phyloP scores from a whole-genome alignment of 2,329 filamentous ascomycete species.

The Ophiocordyceps sinensis region DNA sequence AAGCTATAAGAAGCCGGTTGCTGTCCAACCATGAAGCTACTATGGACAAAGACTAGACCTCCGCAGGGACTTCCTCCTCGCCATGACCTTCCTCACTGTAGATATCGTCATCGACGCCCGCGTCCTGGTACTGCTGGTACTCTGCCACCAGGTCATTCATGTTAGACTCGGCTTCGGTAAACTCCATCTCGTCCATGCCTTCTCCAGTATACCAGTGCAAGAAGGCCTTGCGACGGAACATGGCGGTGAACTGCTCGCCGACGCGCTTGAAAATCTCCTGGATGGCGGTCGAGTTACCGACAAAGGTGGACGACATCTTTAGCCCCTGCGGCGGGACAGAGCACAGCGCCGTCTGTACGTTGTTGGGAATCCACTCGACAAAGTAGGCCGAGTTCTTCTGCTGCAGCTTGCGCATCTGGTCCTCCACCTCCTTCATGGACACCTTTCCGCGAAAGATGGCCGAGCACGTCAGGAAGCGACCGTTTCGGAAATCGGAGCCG shows the following conservation, averaged over 20 bases:
- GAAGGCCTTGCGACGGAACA: conserved; percentile 99
- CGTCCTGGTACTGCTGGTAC: conserved; percentile 99
- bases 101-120: conserved; percentile 75
- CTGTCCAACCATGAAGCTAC: too few species aligned
- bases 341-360: conserved; percentile 98
- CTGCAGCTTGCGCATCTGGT: conserved; percentile 99
- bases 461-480: conserved; percentile 98
- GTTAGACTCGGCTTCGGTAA: conserved; percentile 99
- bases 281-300: conserved; percentile 98
- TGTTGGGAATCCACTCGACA: conserved; percentile 99
- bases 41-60: conserved; percentile 25
- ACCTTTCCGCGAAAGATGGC: conserved; percentile 99
- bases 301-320: conserved; percentile 98
- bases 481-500: conserved; percentile 98
- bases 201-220: conserved; percentile 99
- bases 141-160: conserved; percentile 99
- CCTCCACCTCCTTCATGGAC: conserved; percentile 99
- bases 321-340: conserved; percentile 94
- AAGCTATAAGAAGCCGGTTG: too few species aligned
- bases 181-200: conserved; percentile 99
- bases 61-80: conserved; percentile 73
- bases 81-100: conserved; percentile 59
- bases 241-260: conserved; percentile 98
- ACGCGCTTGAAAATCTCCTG: conserved; percentile 99
- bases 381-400: conserved; percentile 99